Evolutionary conservation across 148 eudicot species (phyloP).

Genomic region (Rhododendron vialii): DNA sequence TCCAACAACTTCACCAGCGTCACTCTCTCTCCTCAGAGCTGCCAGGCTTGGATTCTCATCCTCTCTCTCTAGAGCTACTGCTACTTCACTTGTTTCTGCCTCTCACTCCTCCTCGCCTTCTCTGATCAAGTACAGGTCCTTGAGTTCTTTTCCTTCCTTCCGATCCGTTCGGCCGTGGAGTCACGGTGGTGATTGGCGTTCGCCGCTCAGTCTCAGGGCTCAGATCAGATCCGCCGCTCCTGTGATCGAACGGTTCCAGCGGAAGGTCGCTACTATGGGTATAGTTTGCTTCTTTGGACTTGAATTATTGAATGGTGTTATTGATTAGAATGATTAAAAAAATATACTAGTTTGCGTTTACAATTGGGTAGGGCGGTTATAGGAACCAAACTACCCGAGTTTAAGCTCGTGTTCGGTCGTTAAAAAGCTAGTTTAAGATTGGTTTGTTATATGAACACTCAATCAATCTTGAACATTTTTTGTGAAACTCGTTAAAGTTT

Average conservation of each 20-base stretch:
- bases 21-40: constrained; percentile 34
- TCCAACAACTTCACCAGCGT: constrained; percentile 17
- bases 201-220: constrained; percentile 46
- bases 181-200: constrained; percentile 57
- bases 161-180: constrained; percentile 60
- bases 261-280: constrained; percentile 80
- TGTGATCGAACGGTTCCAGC: constrained; percentile 55
- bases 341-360: neutral
- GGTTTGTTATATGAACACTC: neutral
- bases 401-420: neutral
- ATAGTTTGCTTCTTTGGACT: constrained; percentile 9
- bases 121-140: constrained; percentile 21
- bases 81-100: neutral
- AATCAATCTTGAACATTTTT: neutral
- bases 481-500: neutral
- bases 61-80: constrained; percentile 16
- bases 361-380: too few species aligned
- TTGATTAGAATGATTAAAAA: neutral
- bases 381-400: too few species aligned
- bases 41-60: constrained; percentile 36
- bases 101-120: constrained; percentile 28
- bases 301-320: neutral
- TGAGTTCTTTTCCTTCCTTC: constrained; percentile 28
- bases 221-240: constrained; percentile 52
- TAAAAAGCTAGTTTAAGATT: neutral